Evolutionary conservation across 768 basidiomycete genomes (phyloP).

Genomic region (Lactifluus echinatus): DNA sequence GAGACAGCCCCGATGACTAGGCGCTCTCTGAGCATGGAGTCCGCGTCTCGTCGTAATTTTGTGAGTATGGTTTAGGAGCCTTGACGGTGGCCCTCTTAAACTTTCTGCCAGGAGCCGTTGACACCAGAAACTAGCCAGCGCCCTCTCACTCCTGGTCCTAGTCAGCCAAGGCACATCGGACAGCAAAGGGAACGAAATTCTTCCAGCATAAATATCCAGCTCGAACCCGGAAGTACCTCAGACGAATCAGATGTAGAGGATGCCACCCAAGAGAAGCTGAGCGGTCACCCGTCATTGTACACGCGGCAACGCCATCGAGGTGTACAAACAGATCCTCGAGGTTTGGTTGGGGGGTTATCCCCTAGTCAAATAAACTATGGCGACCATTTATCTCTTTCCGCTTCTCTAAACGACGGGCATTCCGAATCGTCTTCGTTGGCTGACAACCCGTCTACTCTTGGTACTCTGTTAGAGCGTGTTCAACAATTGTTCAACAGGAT

Average conservation of each 20-base stretch:
- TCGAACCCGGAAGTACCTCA: constrained; percentile 1
- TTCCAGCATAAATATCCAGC: background rate
- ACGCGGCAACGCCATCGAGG: constrained; percentile 29
- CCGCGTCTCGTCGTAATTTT: constrained; percentile 21
- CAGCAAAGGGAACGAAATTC: constrained; percentile 27
- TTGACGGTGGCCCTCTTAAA: background rate
- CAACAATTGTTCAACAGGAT: constrained; percentile 54
- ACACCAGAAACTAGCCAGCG: constrained; percentile 38
- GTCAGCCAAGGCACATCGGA: constrained; percentile 19
- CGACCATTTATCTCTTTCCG: constrained; percentile 29
- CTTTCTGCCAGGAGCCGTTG: constrained; percentile 32
- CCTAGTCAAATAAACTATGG: constrained; percentile 23
- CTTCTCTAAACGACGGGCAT: constrained; percentile 46
- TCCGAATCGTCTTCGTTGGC: constrained; percentile 72
- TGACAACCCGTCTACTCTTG: constrained; percentile 44
- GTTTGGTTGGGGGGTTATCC: constrained; percentile 25
- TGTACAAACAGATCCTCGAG: constrained; percentile 53
- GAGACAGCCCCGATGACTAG: background rate
- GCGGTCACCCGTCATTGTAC: background rate
- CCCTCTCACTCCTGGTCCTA: constrained; percentile 36
- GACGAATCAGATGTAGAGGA: constrained; percentile 1
- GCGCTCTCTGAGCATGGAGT: constrained; percentile 18
- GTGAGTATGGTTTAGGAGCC: constrained; percentile 25
- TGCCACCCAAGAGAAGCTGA: background rate
- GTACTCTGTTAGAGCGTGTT: constrained; percentile 55